These are phyloP conservation scores for Musa schizocarpa DNA, from an alignment of 176 grass and related monocot genomes.

Conservation along the genomic window DNA sequence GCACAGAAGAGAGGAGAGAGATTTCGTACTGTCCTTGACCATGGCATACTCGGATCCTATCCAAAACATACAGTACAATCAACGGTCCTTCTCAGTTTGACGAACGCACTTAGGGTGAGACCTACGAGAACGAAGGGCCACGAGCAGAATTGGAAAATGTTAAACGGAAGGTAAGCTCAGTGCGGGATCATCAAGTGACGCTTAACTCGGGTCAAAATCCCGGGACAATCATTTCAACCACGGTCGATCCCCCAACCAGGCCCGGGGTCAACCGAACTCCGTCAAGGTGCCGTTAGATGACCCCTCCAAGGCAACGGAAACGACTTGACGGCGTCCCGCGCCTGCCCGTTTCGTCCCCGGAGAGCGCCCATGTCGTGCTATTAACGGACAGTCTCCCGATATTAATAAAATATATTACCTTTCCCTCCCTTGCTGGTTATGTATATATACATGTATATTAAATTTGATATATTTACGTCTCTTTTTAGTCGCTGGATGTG, in stretches of 20 bases:
- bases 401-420: slow-evolving; percentile 2
- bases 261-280: background rate
- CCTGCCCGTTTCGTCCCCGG: slow-evolving; percentile 13
- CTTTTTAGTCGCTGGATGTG: background rate
- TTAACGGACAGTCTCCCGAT: slow-evolving; percentile 12
- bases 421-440: background rate
- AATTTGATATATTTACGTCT: background rate
- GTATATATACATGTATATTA: background rate
- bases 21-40: slow-evolving; percentile 16
- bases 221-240: slow-evolving; percentile 10
- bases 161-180: background rate
- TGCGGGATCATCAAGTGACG: background rate
- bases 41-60: background rate
- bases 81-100: background rate
- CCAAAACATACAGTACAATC: background rate
- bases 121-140: background rate
- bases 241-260: slow-evolving; percentile 4
- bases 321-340: background rate
- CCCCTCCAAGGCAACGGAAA: background rate
- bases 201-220: slow-evolving; percentile 11
- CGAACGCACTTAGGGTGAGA: background rate
- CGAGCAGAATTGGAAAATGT: background rate
- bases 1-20: slow-evolving; percentile 1
- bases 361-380: slow-evolving; percentile 7
- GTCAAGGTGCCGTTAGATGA: background rate